A percentile compares a stretch with the other conserved stretches of the same genome.
phyloP scores from a whole-genome alignment of 805 yeast genomes.

The Saccharomycopsis malanga region DNA sequence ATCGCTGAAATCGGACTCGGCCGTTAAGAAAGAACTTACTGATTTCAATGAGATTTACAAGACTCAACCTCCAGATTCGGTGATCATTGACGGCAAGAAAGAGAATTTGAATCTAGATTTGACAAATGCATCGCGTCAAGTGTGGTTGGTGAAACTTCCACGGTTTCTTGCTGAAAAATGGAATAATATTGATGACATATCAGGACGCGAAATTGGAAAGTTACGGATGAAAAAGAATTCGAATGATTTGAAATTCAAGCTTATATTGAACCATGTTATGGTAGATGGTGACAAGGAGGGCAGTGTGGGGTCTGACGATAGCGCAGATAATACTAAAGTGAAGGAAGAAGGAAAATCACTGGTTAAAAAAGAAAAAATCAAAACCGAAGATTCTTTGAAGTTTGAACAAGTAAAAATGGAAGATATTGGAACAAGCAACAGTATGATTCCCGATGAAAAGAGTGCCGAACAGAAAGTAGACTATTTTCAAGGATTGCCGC shows the following conservation, averaged over 20 bases:
- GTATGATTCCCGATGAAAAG: background rate
- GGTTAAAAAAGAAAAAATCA: background rate
- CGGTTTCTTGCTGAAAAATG: conserved; percentile 77
- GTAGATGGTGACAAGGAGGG: conserved; percentile 5
- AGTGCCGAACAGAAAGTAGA: conserved; percentile 24
- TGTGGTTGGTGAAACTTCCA: conserved; percentile 91
- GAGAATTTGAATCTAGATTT: conserved; percentile 78
- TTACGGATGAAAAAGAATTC: conserved; percentile 61
- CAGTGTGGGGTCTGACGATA: background rate
- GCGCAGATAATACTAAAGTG: background rate
- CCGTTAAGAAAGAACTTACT: conserved; percentile 9
- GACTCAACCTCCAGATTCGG: conserved; percentile 24
- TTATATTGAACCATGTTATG: conserved; percentile 42
- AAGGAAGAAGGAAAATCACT: background rate
- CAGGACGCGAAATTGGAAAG: conserved; percentile 74
- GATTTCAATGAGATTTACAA: conserved; percentile 19
- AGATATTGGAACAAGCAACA: background rate
- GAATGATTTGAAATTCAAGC: conserved; percentile 42
- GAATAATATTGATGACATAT: conserved; percentile 53
- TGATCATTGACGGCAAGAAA: conserved; percentile 27
- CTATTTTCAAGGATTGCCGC: conserved; percentile 59
- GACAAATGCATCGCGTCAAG: conserved; percentile 52
- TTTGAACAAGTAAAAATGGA: background rate
- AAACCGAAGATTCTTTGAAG: background rate
- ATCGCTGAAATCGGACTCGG: too few relatives aligned